Evolutionary conservation across 1,139 yeast species (phyloP).

Genomic region (Magnusiomyces magnusii): DNA sequence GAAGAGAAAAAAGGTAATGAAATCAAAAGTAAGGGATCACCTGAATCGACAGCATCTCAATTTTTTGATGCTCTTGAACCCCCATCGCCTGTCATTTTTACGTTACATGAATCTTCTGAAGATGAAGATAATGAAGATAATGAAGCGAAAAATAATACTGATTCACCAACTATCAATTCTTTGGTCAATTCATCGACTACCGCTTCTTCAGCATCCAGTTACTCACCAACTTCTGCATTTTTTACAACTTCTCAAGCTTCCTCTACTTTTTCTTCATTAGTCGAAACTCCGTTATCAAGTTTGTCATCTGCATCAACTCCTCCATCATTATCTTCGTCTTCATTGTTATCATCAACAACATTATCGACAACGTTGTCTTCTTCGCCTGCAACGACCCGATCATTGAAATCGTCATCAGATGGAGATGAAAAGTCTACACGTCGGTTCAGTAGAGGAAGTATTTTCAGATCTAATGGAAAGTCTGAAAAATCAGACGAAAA

Average conservation of each 20-base stretch:
- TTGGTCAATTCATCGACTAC: neutral
- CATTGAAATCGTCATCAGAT: neutral
- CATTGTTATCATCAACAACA: neutral
- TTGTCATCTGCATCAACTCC: constrained; percentile 18
- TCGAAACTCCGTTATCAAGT: constrained; percentile 19
- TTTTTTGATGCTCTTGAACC: neutral
- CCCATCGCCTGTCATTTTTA: neutral
- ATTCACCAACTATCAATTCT: too few species aligned
- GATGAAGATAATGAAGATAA: neutral
- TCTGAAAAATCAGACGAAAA: neutral
- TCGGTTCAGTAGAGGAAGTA: neutral
- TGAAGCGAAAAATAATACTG: neutral
- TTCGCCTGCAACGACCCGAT: neutral
- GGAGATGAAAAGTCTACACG: neutral
- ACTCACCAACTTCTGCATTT: neutral
- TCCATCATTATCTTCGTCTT: constrained; percentile 22
- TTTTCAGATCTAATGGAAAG: neutral
- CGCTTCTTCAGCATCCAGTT: neutral
- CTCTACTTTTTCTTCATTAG: constrained; percentile 17
- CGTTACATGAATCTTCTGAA: neutral
- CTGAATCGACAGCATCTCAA: neutral
- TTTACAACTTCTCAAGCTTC: neutral
- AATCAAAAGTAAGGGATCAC: neutral
- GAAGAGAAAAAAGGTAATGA: too few species aligned
- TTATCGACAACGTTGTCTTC: neutral